Percentiles rank a stretch among this genome's conserved stretches.
Conservation (phyloP, 176 grass and related monocot genomes). For the Aegilops tauschii region DNA sequence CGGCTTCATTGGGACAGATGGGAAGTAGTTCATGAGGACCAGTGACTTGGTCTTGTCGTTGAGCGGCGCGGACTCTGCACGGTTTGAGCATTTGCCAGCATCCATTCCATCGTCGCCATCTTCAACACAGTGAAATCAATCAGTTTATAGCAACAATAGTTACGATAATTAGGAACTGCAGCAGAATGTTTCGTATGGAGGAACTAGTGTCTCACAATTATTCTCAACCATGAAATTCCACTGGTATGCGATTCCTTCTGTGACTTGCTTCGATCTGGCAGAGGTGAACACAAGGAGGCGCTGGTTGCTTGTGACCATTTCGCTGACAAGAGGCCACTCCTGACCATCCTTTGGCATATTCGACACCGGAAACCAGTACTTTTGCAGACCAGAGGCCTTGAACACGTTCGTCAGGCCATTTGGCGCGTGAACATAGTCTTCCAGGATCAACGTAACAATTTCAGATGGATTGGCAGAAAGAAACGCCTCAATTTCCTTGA, state of each 20-base stretch:
- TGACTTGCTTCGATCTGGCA: conserved; percentile 52
- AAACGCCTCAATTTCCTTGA: conserved; percentile 73
- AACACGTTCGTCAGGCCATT: conserved; percentile 80
- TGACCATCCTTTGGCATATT: conserved; percentile 72
- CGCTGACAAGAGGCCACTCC: conserved; percentile 74
- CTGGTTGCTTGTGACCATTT: conserved; percentile 69
- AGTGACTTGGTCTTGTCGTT: conserved; percentile 57
- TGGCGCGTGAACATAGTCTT: conserved; percentile 68
- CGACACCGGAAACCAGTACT: conserved; percentile 85
- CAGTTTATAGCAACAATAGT: background rate
- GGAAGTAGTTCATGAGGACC: conserved; percentile 85
- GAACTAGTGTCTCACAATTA: conserved; percentile 52
- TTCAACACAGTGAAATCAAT: conserved; percentile 11
- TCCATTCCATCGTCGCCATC: conserved; percentile 78
- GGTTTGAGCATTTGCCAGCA: conserved; percentile 59
- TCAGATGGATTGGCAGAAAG: conserved; percentile 72
- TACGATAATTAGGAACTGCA: background rate
- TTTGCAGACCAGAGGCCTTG: conserved; percentile 55
- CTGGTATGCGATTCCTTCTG: conserved; percentile 88
- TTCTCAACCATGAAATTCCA: conserved; percentile 99
- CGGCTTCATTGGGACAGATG: conserved; percentile 38
- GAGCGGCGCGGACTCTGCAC: conserved; percentile 57
- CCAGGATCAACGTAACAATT: conserved; percentile 77
- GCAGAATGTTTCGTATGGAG: background rate
- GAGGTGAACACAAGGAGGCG: conserved; percentile 85